Evolutionary conservation across 768 basidiomycete genomes (phyloP), one percentile per base, ranked within the genome.

Genomic region (Lactarius hengduanensis): DNA sequence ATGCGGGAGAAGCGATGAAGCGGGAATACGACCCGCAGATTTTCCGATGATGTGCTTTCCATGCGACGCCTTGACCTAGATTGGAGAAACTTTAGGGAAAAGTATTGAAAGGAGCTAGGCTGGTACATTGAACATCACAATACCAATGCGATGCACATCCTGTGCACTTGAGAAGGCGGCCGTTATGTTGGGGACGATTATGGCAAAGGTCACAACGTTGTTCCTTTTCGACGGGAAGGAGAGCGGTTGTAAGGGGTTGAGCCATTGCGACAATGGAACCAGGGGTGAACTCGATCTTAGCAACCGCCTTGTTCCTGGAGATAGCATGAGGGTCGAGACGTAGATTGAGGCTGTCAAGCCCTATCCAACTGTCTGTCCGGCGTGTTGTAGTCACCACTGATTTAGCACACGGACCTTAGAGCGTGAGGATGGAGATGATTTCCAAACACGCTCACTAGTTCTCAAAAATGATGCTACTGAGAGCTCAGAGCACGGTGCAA

Each of bases 111-210:
- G 54, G 53, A 32, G 56, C 18, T 63, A 43, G 1, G 59, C 61
- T 71, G 84, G 75, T 74, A 92, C 91, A 94, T 74, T 78, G 70
- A 28, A 78, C 68, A 68, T 82, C 81, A 70, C 91, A 94, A 72
- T 94, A 94, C 83, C 85, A 91, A 72, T 88, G 90, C 0, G 82
- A 80, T 18, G 80, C 83, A 70, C 91, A 92, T 15, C 86, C 85
- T 4, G 84, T 80, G 69, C 91, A 93, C 73, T 79, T 80, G 67
- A 77, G 82, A 54, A 91, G 78, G 40, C 66, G 72, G 15, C 69
- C 67, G 20, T 60, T 65, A 43, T 76, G 73, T 22, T 74, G 67
- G 4, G 77, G 71, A 4, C 74, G 61, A 4, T 77, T 76, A 69
- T 86, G 82, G 71, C 90, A 92, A 32, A 76, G 73, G 72, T 93